Evolutionary conservation across 495 filamentous ascomycete genomes (phyloP).

Genomic region (Daldinia vernicosa): DNA sequence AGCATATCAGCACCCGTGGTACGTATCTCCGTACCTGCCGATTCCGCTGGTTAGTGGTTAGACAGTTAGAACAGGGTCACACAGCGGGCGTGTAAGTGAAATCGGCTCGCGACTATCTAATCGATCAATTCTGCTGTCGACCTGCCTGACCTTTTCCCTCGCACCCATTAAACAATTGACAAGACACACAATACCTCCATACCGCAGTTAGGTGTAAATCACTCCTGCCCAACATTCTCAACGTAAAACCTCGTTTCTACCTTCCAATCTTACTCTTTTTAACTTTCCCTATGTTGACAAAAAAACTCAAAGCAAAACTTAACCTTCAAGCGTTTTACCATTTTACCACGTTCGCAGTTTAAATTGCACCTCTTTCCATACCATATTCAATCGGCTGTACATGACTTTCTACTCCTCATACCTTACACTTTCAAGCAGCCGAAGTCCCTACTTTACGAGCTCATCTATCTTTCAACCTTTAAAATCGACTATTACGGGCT

Average conservation of each 20-base stretch:
- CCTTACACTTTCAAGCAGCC: not conserved
- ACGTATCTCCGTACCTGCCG: constrained; percentile 5
- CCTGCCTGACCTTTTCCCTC: constrained; percentile 1
- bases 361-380: not conserved
- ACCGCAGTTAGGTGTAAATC: not conserved
- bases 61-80: constrained; percentile 21
- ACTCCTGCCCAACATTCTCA: not conserved
- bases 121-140: not conserved
- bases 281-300: not conserved
- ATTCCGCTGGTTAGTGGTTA: constrained; percentile 3
- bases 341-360: not conserved
- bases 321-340: not conserved
- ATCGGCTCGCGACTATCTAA: constrained; percentile 23
- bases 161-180: constrained; percentile 9
- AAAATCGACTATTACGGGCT: not conserved
- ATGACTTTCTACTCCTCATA: constrained; percentile 2
- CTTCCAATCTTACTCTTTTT: not conserved
- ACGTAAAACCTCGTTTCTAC: not conserved
- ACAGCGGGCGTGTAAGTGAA: constrained; percentile 28
- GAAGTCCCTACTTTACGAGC: not conserved
- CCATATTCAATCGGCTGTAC: not conserved
- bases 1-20: not conserved
- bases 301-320: constrained; percentile 1
- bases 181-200: not conserved
- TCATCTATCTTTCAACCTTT: not conserved